Evolutionary conservation across 805 yeast genomes (phyloP).

Genomic region (Hanseniaspora clermontiae): DNA sequence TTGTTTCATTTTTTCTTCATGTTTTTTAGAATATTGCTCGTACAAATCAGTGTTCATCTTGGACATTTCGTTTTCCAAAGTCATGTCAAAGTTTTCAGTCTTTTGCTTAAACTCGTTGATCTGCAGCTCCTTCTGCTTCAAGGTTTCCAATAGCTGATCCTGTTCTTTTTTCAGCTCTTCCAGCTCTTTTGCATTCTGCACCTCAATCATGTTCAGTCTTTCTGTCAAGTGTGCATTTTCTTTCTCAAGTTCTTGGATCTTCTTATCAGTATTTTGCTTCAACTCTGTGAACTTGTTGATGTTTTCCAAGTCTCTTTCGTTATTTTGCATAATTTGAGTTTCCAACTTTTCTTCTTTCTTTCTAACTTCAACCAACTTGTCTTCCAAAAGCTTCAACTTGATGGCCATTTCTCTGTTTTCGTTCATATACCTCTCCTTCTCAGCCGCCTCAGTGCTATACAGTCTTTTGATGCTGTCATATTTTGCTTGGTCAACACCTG

Average conservation of each 20-base stretch:
- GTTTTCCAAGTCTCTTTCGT: neutral
- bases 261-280: slow-evolving; percentile 11
- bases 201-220: neutral
- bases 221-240: neutral
- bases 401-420: neutral
- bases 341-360: neutral
- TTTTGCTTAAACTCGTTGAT: neutral
- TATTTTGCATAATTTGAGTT: neutral
- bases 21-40: slow-evolving; percentile 63
- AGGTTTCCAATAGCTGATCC: neutral
- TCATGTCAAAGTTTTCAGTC: slow-evolving; percentile 1
- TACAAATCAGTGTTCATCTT: slow-evolving; percentile 59
- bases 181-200: neutral
- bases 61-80: slow-evolving; percentile 36
- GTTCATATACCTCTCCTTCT: neutral
- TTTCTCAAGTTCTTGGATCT: neutral
- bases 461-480: neutral
- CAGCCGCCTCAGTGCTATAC: neutral
- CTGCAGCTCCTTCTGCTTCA: neutral
- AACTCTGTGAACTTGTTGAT: slow-evolving; percentile 6
- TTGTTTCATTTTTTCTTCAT: slow-evolving; percentile 54
- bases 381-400: neutral
- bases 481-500: neutral
- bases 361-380: neutral
- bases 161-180: neutral